These are phyloP conservation scores for Ciborinia camelliae DNA, from an alignment of 2,329 filamentous ascomycete species.

Conservation along the genomic window DNA sequence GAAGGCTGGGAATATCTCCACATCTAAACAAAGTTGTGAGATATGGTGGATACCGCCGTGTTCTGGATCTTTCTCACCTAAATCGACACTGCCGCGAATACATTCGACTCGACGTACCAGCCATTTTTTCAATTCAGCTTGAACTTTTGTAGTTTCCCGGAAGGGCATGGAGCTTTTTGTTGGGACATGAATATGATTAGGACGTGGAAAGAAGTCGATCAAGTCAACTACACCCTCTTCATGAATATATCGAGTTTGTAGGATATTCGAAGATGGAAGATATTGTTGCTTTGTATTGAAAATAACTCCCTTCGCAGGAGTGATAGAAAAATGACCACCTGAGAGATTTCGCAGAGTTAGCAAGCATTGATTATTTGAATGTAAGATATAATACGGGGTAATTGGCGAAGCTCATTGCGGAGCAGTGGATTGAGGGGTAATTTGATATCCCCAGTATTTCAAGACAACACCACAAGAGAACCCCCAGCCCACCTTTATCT, in stretches of 20 bases:
- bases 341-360: constrained; percentile 8
- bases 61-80: constrained; percentile 44
- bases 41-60: not conserved
- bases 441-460: not conserved
- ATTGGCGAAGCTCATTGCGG: constrained; percentile 2
- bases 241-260: constrained; percentile 74
- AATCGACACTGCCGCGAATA: constrained; percentile 61
- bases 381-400: not conserved
- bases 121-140: constrained; percentile 66
- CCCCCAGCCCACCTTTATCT: constrained; percentile 46
- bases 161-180: constrained; percentile 50
- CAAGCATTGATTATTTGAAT: not conserved
- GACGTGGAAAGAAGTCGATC: constrained; percentile 72
- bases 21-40: constrained; percentile 42
- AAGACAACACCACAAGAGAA: not conserved
- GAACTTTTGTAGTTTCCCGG: constrained; percentile 51
- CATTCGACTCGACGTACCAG: constrained; percentile 70
- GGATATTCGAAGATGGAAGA: constrained; percentile 68
- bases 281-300: constrained; percentile 76
- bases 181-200: constrained; percentile 55
- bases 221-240: constrained; percentile 72
- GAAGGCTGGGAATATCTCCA: constrained; percentile 71
- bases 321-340: constrained; percentile 69
- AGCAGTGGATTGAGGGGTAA: not conserved
- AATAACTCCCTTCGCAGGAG: constrained; percentile 48